phyloP scores from a whole-genome alignment of 345 rosid species.

The Punica granatum region DNA sequence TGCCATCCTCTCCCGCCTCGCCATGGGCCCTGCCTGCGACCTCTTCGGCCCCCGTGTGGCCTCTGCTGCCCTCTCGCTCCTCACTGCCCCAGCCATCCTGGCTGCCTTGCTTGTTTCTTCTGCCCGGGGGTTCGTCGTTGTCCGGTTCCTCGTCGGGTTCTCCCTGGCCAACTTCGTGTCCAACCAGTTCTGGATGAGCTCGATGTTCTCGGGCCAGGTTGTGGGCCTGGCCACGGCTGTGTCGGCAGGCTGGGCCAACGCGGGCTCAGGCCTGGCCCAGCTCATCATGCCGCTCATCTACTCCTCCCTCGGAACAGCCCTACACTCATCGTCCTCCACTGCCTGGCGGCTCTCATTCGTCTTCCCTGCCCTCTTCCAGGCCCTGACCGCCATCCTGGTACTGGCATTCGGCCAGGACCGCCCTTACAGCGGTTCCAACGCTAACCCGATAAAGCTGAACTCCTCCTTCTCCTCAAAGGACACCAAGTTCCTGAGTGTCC shows the following conservation, averaged over 20 bases:
- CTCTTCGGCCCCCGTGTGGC: constrained; percentile 63
- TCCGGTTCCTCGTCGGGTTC: constrained; percentile 64
- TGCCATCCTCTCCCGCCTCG: constrained; percentile 76
- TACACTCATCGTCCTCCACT: constrained; percentile 16
- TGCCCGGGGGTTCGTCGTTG: constrained; percentile 41
- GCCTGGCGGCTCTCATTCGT: constrained; percentile 68
- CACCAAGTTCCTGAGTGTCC: constrained; percentile 21
- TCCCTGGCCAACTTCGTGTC: constrained; percentile 75
- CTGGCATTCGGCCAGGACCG: constrained; percentile 52
- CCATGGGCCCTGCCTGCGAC: constrained; percentile 80
- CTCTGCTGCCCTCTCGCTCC: constrained; percentile 56
- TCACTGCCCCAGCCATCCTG: constrained; percentile 55
- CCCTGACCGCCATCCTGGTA: constrained; percentile 40
- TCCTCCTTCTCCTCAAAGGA: not conserved
- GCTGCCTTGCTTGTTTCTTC: constrained; percentile 44
- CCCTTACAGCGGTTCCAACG: constrained; percentile 35
- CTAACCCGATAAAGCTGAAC: not conserved
- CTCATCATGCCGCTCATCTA: constrained; percentile 64
- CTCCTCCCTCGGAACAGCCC: constrained; percentile 15
- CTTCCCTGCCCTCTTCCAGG: constrained; percentile 53
- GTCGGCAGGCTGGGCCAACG: constrained; percentile 79
- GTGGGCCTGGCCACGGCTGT: constrained; percentile 75
- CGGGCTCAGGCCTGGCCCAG: constrained; percentile 67
- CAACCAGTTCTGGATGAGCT: constrained; percentile 90
- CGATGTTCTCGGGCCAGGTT: constrained; percentile 63